Evolutionary conservation across 345 rosid genomes (phyloP), one percentile per base, ranked within the genome.

Genomic region (Brassica cretica): DNA sequence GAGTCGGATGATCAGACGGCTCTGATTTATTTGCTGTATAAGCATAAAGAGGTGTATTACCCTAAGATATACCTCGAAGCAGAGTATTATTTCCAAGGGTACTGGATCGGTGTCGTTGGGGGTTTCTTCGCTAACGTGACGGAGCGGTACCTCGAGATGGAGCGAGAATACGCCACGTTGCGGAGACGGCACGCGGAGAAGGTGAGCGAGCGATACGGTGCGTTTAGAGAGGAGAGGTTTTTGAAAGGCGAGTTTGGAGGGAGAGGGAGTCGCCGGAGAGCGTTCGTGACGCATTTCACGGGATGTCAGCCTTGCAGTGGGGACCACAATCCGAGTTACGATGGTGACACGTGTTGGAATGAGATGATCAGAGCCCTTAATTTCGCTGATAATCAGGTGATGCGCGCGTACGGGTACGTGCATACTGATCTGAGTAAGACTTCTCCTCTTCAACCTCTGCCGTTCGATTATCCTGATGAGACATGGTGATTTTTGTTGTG

Each of bases 301-400:
- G 99, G 99, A 0, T 95, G 99, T 24, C 97, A 95, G 73, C 98
- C 97, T 1, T 93, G 99, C 46, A 91, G 90, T 69, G 99, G 99
- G 44, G 83, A 87, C 73, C 93, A 88, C 70, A 89, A 89, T 71
- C 84, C 58, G 71, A 84, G 75, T 74, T 95, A 95, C 46, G 74
- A 80, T 4, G 93, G 90, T 7, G 89, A 91, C 77, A 79, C 87
- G 58, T 95, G 99, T 68, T 87, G 91, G 93, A 66, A 82, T n/a
- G 90, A 85, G 80, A 93, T 95, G 97, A 84, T 86, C 15, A 85
- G 84, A 83, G 93, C 98, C 5, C 77, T 95, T 78, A 93, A 93
- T 71, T 95, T 91, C 27, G 99, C 96, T 0, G 98, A 93, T 81
- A 93, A 93, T 84, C 99, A 95, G 80, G 96, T 95, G 71, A 82